Base-by-base conservation (phyloP, 164 flowering plant species). In the Hamamelis virginiana region DNA sequence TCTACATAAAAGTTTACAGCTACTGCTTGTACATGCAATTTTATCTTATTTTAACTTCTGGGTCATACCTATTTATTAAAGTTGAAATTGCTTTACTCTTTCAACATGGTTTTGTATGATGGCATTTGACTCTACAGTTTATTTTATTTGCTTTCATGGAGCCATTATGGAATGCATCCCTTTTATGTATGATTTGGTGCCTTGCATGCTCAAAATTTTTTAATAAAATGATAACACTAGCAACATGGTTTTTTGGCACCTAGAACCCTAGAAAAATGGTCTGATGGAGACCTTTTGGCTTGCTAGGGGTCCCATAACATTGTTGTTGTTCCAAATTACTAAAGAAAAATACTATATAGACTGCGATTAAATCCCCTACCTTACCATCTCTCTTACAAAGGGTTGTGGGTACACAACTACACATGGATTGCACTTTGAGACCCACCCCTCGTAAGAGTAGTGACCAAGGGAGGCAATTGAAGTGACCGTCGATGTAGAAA, bases 51-150 rank as follows among this genome's bases (percentile, higher is more conserved):
- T 27, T 28, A 25, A 6, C 44, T 63, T 62, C 47, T 63, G 66
- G 52, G 53, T 63, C 64, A 23, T 22, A 46, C 52, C 28, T 22
- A 63, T n/a, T 63, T 44, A 33, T 44, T 60, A 60, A 22, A 44
- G 52, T 46, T 28, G 21, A 22, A 16, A 63, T 28, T 19, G 45
- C 50, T 63, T 63, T 63, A 45, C n/a, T 45, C n/a, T 44, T 23
- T 45, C 66, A 22, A 63, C 52, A 21, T 63, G 33, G 23, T 16
- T 60, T 45, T 63, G 16, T 63, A 63, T 63, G 52, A 63, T 63
- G 52, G 28, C 47, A 28, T 63, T 45, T 63, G 33, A 46, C 50
- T 44, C 33, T 59, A 4, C 28, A 28, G 33, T 45, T 26, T 46
- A 22, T 44, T 63, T 63, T 45, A n/a, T 13, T 43, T 63, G 53